A percentile compares a stretch with the other conserved stretches of the same genome.
Evolutionary conservation across 75 land plant species (phyloP).

Genomic region (Cunninghamia lanceolata): DNA sequence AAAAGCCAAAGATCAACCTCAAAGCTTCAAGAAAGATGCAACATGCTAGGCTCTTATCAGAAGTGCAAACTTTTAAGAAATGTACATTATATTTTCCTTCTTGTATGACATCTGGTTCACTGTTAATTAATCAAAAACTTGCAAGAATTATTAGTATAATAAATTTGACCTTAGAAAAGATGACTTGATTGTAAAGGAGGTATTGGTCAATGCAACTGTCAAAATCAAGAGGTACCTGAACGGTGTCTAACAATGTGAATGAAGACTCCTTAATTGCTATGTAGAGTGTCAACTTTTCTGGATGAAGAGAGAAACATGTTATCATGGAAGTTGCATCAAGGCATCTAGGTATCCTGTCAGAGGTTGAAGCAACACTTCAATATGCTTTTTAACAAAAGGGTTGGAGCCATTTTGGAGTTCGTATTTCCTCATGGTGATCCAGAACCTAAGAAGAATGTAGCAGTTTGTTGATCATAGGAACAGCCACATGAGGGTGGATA

Average conservation of each 20-base stretch:
- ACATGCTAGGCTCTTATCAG: not conserved
- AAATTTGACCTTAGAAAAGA: too few species aligned
- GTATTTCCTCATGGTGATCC: too few species aligned
- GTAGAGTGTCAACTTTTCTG: not conserved
- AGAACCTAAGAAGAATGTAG: too few species aligned
- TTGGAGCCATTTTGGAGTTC: not conserved
- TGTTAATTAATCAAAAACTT: not conserved
- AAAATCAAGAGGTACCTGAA: not conserved
- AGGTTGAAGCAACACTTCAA: not conserved
- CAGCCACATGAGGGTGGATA: too few species aligned
- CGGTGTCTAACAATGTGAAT: not conserved
- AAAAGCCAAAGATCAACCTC: not conserved
- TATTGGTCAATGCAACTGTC: too few species aligned
- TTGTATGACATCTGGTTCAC: not conserved
- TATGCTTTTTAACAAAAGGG: not conserved
- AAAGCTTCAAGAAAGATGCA: not conserved
- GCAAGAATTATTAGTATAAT: not conserved
- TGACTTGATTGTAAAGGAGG: too few species aligned
- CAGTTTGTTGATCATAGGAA: too few species aligned
- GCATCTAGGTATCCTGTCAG: not conserved
- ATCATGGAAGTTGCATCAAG: not conserved
- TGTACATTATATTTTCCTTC: too few species aligned
- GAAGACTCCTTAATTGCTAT: not conserved
- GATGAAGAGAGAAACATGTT: not conserved
- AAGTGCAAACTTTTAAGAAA: too few species aligned